Evolutionary conservation across 1,139 yeast genomes (phyloP), one percentile per base, ranked within the genome.

Genomic region (Schwanniomyces etchellsii): DNA sequence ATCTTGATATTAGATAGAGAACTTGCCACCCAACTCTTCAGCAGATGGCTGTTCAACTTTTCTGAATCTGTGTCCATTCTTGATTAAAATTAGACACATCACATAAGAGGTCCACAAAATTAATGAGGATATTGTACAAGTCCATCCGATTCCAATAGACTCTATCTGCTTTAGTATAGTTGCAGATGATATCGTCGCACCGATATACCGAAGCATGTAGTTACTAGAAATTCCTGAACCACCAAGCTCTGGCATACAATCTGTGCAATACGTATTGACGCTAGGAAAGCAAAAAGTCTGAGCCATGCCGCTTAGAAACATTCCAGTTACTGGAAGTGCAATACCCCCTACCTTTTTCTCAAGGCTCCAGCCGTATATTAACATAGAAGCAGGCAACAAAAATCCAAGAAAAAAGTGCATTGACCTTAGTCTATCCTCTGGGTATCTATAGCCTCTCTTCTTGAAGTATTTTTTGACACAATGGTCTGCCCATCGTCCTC

Each of bases 171-270:
- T 50, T 27, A 74, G 50, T 31, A 70, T 64, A 2, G 73, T 57
- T 4, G 70, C 76, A 5, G 73, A 59, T 1, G 72, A 71, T 9
- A 73, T 48, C 1, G 74, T 76, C 11, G 72, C 74, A 4, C 72
- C 68, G 2, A 70, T 36, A 40, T 65, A 73, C 32, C 80, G 48
- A 1, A 67, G 51, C 32, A 69, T 61, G 35, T 74, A 74, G 40
- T 73, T 73, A 11, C 72, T 64, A 0, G 69, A 75, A 26, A 74
- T 64, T 1, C 73, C 77, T 42, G 70, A 77, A 13, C 78, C 75
- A 20, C 62, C 62, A 24, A 72, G 43, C 28, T 66, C 61, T 2
- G 78, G 77, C 64, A 73, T 58, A 2, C 71, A 64, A 44, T 74
- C 80, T 10, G 72, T 73, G 47, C 78, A 71, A 42, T 74, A 74